These are phyloP conservation scores for Metschnikowia reukaufii DNA, from an alignment of 805 yeast genomes.

Conservation along the genomic window DNA sequence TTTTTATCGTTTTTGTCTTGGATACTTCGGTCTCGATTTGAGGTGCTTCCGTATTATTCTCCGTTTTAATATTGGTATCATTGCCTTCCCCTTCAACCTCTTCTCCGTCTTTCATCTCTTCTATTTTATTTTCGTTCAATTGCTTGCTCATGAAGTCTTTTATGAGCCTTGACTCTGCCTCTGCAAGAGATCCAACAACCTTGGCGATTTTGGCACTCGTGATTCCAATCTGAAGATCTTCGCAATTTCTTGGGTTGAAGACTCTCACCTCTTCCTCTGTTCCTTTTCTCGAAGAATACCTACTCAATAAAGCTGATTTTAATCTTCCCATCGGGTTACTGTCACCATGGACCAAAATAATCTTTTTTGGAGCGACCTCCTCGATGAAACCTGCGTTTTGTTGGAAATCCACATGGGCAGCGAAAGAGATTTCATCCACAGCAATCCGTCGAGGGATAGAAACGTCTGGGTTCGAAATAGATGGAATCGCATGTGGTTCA, in stretches of 20 bases:
- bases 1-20: background rate
- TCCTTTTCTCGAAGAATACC: constrained; percentile 75
- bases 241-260: constrained; percentile 90
- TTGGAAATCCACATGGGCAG: constrained; percentile 98
- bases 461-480: constrained; percentile 75
- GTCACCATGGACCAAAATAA: constrained; percentile 95
- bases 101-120: constrained; percentile 24
- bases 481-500: constrained; percentile 89
- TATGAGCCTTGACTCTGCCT: constrained; percentile 35
- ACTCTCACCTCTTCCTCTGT: constrained; percentile 90
- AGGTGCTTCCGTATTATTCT: constrained; percentile 33
- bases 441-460: constrained; percentile 82
- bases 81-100: constrained; percentile 7
- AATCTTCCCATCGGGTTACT: constrained; percentile 98
- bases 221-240: constrained; percentile 70
- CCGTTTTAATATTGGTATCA: constrained; percentile 1
- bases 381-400: constrained; percentile 92
- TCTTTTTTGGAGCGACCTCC: constrained; percentile 76
- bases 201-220: constrained; percentile 84
- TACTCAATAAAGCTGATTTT: constrained; percentile 87
- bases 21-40: constrained; percentile 3
- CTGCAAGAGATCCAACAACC: constrained; percentile 55
- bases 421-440: constrained; percentile 94
- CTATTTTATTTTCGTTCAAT: constrained; percentile 41
- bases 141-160: constrained; percentile 58